phyloP scores from a whole-genome alignment of 2,329 filamentous ascomycete species.

The Aspergillus japonicus region DNA sequence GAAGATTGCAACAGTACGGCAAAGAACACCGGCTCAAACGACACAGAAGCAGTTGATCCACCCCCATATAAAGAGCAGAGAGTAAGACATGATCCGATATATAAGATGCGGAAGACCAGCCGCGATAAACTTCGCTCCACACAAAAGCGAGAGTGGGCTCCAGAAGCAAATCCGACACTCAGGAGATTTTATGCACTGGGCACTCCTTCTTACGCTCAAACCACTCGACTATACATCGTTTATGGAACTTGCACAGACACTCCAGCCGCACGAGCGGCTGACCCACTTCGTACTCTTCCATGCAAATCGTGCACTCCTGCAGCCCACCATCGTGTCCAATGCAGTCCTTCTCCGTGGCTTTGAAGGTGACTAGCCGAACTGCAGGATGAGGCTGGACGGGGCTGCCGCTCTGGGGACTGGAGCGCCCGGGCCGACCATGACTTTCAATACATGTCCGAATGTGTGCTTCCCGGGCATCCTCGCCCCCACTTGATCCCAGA shows the following conservation, averaged over 20 bases:
- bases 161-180: not conserved
- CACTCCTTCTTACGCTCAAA: constrained; percentile 59
- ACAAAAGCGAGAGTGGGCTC: not conserved
- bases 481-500: constrained; percentile 36
- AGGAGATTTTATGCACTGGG: constrained; percentile 57
- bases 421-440: constrained; percentile 26
- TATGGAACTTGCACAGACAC: constrained; percentile 65
- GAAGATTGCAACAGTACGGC: not conserved
- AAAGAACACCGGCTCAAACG: constrained; percentile 12
- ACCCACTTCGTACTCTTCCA: constrained; percentile 63
- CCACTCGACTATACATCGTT: constrained; percentile 60
- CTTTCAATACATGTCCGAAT: constrained; percentile 47
- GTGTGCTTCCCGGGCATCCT: constrained; percentile 46
- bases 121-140: not conserved
- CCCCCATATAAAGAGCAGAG: not conserved
- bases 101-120: not conserved
- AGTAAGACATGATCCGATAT: not conserved
- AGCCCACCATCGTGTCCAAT: constrained; percentile 51
- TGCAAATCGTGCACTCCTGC: constrained; percentile 63
- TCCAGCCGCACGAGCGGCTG: constrained; percentile 60
- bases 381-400: constrained; percentile 24
- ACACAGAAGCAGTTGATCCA: not conserved
- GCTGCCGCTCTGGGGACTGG: constrained; percentile 18
- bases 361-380: constrained; percentile 48
- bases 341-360: constrained; percentile 64